These are phyloP conservation scores for Delitschia confertaspora DNA, from an alignment of 495 filamentous ascomycete genomes.

Conservation along the genomic window DNA sequence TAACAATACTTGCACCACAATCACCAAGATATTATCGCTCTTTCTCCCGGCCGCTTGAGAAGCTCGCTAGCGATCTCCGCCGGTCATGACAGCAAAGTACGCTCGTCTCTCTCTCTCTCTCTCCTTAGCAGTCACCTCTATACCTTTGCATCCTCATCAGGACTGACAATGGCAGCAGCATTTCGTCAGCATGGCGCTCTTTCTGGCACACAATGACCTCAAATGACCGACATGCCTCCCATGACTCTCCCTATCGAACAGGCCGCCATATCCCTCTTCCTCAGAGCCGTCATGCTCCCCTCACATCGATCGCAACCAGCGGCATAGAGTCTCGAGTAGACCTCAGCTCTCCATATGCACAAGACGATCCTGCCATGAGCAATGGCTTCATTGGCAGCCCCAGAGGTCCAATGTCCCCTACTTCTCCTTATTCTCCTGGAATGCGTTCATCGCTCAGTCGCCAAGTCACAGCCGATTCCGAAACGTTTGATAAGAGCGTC, in stretches of 20 bases:
- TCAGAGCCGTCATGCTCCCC: slow-evolving; percentile 35
- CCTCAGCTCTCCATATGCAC: slow-evolving; percentile 61
- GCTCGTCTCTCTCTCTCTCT: neutral
- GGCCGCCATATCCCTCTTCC: slow-evolving; percentile 33
- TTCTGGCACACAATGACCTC: slow-evolving; percentile 96
- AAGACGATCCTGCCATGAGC: slow-evolving; percentile 33
- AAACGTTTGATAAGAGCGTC: slow-evolving; percentile 55
- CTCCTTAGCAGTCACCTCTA: no score
- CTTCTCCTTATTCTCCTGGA: slow-evolving; percentile 77
- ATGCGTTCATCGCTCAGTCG: slow-evolving; percentile 64
- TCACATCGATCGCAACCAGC: slow-evolving; percentile 45
- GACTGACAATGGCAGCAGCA: slow-evolving; percentile 35
- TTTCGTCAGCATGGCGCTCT: slow-evolving; percentile 58
- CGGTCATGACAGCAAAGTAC: slow-evolving; percentile 26
- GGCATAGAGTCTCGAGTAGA: slow-evolving; percentile 51
- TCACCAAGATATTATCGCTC: no score
- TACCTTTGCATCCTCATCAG: no score
- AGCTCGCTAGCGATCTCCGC: slow-evolving; percentile 5
- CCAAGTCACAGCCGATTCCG: slow-evolving; percentile 49
- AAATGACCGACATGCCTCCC: slow-evolving; percentile 39
- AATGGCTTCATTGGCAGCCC: slow-evolving; percentile 57
- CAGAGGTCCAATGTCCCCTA: slow-evolving; percentile 46
- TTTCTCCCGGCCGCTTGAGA: neutral
- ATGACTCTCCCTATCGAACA: slow-evolving; percentile 39
- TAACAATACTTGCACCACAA: no score